phyloP scores from a whole-genome alignment of 345 rosid genomes.

The Limnanthes douglasii region DNA sequence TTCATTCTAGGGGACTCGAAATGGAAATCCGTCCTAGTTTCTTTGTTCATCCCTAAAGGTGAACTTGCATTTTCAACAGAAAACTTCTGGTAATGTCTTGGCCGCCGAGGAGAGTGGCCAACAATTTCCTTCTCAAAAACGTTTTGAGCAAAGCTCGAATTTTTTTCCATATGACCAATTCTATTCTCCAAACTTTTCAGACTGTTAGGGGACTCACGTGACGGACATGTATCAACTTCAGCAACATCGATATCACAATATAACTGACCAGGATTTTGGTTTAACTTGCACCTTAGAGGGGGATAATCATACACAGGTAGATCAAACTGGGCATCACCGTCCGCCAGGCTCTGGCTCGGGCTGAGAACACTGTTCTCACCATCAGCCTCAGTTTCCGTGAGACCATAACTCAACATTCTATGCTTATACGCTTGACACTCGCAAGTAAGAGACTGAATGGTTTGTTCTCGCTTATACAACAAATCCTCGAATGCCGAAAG shows the following conservation, averaged over 20 bases:
- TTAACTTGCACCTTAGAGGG: constrained; percentile 55
- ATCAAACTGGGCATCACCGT: constrained; percentile 27
- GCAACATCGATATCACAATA: constrained; percentile 45
- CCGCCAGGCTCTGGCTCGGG: constrained; percentile 28
- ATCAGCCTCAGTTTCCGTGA: constrained; percentile 58
- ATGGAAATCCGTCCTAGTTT: constrained; percentile 22
- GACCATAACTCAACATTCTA: constrained; percentile 88
- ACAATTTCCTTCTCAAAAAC: constrained; percentile 54
- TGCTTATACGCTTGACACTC: constrained; percentile 90
- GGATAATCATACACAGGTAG: constrained; percentile 55
- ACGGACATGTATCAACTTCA: constrained; percentile 64
- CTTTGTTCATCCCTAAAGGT: constrained; percentile 25
- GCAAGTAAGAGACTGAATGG: constrained; percentile 59
- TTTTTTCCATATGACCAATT: constrained; percentile 65
- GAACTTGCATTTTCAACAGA: constrained; percentile 56
- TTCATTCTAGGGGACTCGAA: constrained; percentile 39
- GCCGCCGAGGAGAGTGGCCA: constrained; percentile 55
- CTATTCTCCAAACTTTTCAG: constrained; percentile 64
- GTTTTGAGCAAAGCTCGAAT: constrained; percentile 28
- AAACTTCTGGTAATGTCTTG: constrained; percentile 35
- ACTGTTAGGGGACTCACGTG: constrained; percentile 44
- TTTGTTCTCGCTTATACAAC: constrained; percentile 83
- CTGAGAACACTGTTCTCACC: constrained; percentile 28
- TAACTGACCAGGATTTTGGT: constrained; percentile 30
- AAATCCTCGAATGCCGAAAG: constrained; percentile 56